These are phyloP conservation scores for Gremmenia infestans DNA, from an alignment of 2,329 filamentous ascomycete species.

Conservation along the genomic window DNA sequence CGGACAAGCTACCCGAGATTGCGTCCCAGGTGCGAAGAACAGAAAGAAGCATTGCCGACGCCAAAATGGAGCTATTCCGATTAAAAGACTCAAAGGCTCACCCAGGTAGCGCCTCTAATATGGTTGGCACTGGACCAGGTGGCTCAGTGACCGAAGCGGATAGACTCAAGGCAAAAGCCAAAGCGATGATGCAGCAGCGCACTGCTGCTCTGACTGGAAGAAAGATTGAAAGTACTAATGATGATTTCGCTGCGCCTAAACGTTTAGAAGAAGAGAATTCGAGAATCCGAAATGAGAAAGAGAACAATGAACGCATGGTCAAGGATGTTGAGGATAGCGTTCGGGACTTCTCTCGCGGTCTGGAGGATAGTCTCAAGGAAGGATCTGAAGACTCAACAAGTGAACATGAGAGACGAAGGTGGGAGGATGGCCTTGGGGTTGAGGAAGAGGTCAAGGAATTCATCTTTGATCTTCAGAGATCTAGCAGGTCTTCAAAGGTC, in stretches of 20 bases:
- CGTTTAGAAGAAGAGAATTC: slow-evolving; percentile 85
- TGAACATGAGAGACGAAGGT: slow-evolving; percentile 86
- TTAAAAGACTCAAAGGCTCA: slow-evolving; percentile 89
- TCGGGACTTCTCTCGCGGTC: slow-evolving; percentile 74
- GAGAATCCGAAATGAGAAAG: slow-evolving; percentile 75
- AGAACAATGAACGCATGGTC: slow-evolving; percentile 95
- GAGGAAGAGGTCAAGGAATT: slow-evolving; percentile 97
- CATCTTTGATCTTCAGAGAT: slow-evolving; percentile 91
- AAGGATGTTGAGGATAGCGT: slow-evolving; percentile 95
- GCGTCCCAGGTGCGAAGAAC: slow-evolving; percentile 88
- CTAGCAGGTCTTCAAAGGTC: slow-evolving; percentile 70
- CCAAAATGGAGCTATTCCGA: slow-evolving; percentile 86
- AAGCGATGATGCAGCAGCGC: slow-evolving; percentile 98
- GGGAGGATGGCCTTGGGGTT: slow-evolving; percentile 93
- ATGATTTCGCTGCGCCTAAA: slow-evolving; percentile 74
- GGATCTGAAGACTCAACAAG: slow-evolving; percentile 68
- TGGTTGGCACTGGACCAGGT: slow-evolving; percentile 89
- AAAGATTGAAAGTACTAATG: slow-evolving; percentile 62
- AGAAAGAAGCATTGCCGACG: slow-evolving; percentile 89
- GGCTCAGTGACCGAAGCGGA: slow-evolving; percentile 89
- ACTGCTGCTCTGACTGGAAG: slow-evolving; percentile 88
- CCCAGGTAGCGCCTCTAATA: slow-evolving; percentile 70
- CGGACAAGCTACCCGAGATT: slow-evolving; percentile 84
- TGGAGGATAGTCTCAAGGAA: slow-evolving; percentile 85
- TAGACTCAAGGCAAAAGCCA: slow-evolving; percentile 87